Conservation (phyloP, 495 filamentous ascomycete genomes). For the Xylaria telfairii region DNA sequence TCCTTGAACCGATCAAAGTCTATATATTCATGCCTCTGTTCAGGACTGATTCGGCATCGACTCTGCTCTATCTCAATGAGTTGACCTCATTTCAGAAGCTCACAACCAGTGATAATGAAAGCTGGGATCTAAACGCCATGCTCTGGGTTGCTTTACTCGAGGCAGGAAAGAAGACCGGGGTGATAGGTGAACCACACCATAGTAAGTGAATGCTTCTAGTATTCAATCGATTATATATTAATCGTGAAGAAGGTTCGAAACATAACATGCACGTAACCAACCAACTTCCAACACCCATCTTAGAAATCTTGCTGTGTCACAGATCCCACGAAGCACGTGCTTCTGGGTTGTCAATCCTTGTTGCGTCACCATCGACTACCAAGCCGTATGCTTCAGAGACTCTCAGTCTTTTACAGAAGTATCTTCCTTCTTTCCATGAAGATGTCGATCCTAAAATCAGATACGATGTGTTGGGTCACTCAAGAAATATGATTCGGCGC, state of each 20-base stretch:
- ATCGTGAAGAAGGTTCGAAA: slow-evolving; percentile 25
- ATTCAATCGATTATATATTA: background rate
- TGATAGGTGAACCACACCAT: slow-evolving; percentile 70
- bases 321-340: slow-evolving; percentile 68
- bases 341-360: slow-evolving; percentile 75
- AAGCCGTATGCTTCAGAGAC: slow-evolving; percentile 68
- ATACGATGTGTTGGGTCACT: slow-evolving; percentile 72
- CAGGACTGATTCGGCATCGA: slow-evolving; percentile 59
- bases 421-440: slow-evolving; percentile 72
- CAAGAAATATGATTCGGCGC: slow-evolving; percentile 71
- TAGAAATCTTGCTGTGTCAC: slow-evolving; percentile 66
- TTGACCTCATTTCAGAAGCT: slow-evolving; percentile 45
- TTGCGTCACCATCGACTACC: slow-evolving; percentile 70
- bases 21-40: slow-evolving; percentile 80
- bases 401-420: slow-evolving; percentile 62
- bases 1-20: slow-evolving; percentile 68
- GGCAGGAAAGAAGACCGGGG: slow-evolving; percentile 76
- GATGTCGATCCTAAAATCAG: slow-evolving; percentile 86
- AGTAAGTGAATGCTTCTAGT: slow-evolving; percentile 51
- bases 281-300: slow-evolving; percentile 31
- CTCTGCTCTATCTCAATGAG: slow-evolving; percentile 61
- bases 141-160: slow-evolving; percentile 74
- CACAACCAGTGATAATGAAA: slow-evolving; percentile 50
- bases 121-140: slow-evolving; percentile 58
- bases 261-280: slow-evolving; percentile 14